Base-by-base conservation (phyloP, 441 rosid genomes). In the Eruca vesicaria region DNA sequence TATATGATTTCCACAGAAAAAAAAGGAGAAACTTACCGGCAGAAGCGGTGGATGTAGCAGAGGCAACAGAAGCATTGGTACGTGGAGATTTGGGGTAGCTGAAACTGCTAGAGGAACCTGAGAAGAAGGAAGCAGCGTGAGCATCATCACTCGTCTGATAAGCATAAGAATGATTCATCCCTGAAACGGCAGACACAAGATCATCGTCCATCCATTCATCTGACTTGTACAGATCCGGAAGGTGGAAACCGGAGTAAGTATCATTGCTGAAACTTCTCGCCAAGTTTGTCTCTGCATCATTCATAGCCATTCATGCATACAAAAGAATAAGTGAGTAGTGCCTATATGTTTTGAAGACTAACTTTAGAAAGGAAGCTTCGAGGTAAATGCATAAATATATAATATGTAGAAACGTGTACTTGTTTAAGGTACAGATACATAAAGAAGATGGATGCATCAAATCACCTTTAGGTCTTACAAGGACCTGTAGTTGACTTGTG, bases 171-270 rank as follows among this genome's bases (percentile, higher is more conserved):
- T 66, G 73, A 69, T 36, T 79, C 79, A 78, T 66, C 78, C 23
- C 86, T 0, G 86, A 73, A 68, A 75, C 65, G 15, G 60, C 63
- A 61, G 82, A 71, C 2, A 80, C 69, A 18, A 84, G 87, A 73
- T 86, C 80, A 12, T 83, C 88, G 31, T 87, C 90, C 28, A 73
- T 23, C 96, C 90, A 87, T 61, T 81, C 88, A 35, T 84, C 92
- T 21, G 86, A 79, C 48, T 69, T 66, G 16, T 84, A 69, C 71
- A 83, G 79, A 10, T 89, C 94, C 1, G 87, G 71, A 16, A 86
- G 41, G 72, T 90, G 89, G 50, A 89, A 87, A 61, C 65, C 77
- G 14, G 79, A 75, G 56, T 65, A 65, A 61, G 76, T 71, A 9
- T 67, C 80, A 75, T 62, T 73, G 61, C 71, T 78, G 63, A 63